Conservation (phyloP, 225 moss, liverwort and hornwort genomes). For the Polytrichum formosum region DNA sequence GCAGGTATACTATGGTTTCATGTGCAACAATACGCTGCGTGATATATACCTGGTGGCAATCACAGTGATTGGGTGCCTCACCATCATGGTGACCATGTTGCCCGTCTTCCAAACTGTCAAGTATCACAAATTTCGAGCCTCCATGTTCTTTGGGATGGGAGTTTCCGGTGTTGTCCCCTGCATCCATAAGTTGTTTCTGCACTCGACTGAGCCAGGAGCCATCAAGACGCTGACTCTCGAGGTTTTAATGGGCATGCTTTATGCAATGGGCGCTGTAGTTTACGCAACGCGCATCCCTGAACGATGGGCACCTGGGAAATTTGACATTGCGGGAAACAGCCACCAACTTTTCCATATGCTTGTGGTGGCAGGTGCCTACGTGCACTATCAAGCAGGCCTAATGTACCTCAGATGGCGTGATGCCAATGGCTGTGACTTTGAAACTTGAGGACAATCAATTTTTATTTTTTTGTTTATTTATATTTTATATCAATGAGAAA, state of each 20-base stretch:
- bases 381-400: constrained; percentile 49
- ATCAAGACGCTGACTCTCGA: constrained; percentile 28
- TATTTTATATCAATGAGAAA: too few relatives aligned
- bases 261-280: constrained; percentile 37
- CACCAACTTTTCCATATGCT: constrained; percentile 62
- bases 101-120: constrained; percentile 41
- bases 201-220: constrained; percentile 32
- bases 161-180: constrained; percentile 46
- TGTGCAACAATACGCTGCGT: constrained; percentile 33
- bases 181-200: constrained; percentile 34
- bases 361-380: constrained; percentile 42
- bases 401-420: constrained; percentile 49
- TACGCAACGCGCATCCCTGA: constrained; percentile 54
- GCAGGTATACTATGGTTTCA: constrained; percentile 40
- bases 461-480: too few relatives aligned
- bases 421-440: constrained; percentile 28
- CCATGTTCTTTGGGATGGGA: constrained; percentile 49
- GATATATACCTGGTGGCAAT: constrained; percentile 35
- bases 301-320: constrained; percentile 38
- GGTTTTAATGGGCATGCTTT: constrained; percentile 44
- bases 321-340: constrained; percentile 60
- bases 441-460: too few relatives aligned
- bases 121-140: constrained; percentile 43
- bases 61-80: constrained; percentile 29
- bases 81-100: constrained; percentile 44